Base-by-base conservation (phyloP, 352 stramenopile genomes). In the Pythium folliculosum region DNA sequence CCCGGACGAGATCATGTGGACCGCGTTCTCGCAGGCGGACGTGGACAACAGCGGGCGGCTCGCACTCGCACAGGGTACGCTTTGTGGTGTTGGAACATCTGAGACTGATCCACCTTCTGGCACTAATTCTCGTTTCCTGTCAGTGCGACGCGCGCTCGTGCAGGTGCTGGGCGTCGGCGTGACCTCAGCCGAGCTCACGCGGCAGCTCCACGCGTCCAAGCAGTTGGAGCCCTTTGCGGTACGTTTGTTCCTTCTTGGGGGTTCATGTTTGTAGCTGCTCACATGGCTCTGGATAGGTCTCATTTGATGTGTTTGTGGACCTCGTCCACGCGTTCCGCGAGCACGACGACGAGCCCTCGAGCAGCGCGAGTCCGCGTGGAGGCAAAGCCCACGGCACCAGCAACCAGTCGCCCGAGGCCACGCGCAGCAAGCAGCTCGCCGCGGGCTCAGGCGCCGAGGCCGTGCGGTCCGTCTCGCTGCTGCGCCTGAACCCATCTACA, bases 1-100 rank as follows among this genome's bases (percentile, higher is more conserved):
- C 32, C 79, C 76, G 0, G 80, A 86, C 54, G 74, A 87, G 57
- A 71, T 92, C 22, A 70, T 91, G 21, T 89, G 85, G 82, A 82
- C 73, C 0, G 77, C 82, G 3, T 94, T 92, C 61, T 77, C 69
- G 6, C 70, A 85, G 21, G 81, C 75, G 0, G 84, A 91, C 22
- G 32, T 38, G 1, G 67, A 75, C 37, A 62, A 60, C 38, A 71
- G 50, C n/a, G 84, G 84, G 0, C 60, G 75, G 14, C 61, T 94
- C 17, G 77, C 82, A 1, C 27, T 85, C 12, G 60, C 69, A 6
- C 81, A 92, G 67, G 78, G 86, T 92, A 73, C 10, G 47, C 6
- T 48, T 56, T 19, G 43, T 67, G 43, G 10, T 60, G 37, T 12
- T 38, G 16, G 19, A 17, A 43, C 10, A 3, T 12, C 37, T 12